Conservation (phyloP, 768 basidiomycete genomes). For the Amanita polypyramis region DNA sequence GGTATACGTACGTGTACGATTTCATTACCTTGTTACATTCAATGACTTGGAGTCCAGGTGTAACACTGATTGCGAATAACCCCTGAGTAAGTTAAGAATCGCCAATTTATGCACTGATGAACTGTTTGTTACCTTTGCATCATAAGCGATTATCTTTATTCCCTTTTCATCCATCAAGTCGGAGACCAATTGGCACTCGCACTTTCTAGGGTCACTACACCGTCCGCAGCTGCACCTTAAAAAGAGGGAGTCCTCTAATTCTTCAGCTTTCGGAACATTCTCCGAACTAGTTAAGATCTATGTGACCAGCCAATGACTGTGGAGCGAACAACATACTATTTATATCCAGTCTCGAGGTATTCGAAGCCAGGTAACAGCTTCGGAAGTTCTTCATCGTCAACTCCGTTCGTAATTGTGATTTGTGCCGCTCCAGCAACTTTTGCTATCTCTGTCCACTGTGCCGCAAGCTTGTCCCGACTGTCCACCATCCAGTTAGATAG, state of each 20-base stretch:
- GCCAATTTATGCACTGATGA: background rate
- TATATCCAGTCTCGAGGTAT: slow-evolving; percentile 45
- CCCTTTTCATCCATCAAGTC: slow-evolving; percentile 3
- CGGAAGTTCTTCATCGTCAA: slow-evolving; percentile 36
- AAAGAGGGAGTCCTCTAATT: slow-evolving; percentile 1
- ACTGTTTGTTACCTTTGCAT: slow-evolving; percentile 18
- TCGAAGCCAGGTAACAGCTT: slow-evolving; percentile 29
- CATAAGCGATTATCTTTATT: slow-evolving; percentile 31
- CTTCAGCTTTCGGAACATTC: background rate
- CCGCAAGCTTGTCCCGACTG: background rate
- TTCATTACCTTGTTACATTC: slow-evolving; percentile 53
- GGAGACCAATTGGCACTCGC: slow-evolving; percentile 5
- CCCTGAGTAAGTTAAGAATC: slow-evolving; percentile 24
- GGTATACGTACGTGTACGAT: background rate
- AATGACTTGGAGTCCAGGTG: slow-evolving; percentile 39
- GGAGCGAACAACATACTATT: slow-evolving; percentile 26
- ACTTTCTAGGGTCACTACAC: slow-evolving; percentile 1
- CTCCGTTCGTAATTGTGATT: slow-evolving; percentile 26
- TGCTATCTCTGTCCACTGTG: background rate
- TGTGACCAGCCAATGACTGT: background rate
- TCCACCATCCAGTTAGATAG: background rate
- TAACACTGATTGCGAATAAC: slow-evolving; percentile 32
- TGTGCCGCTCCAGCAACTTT: slow-evolving; percentile 18
- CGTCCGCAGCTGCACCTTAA: background rate
- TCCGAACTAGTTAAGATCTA: slow-evolving; percentile 9